Evolutionary conservation across 1,284 basidiomycete genomes (phyloP).

Genomic region (Ganoderma leucocontextum): DNA sequence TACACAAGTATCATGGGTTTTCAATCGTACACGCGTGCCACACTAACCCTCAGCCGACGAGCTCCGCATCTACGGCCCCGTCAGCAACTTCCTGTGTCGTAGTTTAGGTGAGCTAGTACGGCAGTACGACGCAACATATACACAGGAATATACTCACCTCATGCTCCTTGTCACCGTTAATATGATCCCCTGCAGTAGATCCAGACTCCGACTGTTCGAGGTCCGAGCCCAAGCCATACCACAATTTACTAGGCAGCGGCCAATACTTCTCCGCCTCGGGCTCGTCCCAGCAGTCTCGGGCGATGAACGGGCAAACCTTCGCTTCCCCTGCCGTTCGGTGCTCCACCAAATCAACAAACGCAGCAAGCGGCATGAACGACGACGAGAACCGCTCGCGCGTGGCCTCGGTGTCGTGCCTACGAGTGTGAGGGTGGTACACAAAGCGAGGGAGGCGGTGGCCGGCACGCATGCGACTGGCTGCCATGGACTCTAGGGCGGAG

Average conservation of each 20-base stretch:
- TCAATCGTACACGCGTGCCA: too few relatives aligned
- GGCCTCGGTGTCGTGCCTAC: neutral
- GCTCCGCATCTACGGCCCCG: too few relatives aligned
- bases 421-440: neutral
- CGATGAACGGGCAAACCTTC: neutral
- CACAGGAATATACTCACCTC: neutral
- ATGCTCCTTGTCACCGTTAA: neutral
- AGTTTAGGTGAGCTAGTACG: too few relatives aligned
- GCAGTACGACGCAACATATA: too few relatives aligned
- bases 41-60: too few relatives aligned
- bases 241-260: neutral
- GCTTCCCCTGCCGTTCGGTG: neutral
- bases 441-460: neutral
- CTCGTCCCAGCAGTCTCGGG: neutral
- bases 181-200: neutral
- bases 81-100: too few relatives aligned
- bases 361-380: neutral
- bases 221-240: neutral
- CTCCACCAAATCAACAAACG: neutral
- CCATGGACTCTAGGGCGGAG: neutral
- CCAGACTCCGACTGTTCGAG: neutral
- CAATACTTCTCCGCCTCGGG: slow-evolving; percentile 4
- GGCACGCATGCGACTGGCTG: neutral
- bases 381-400: neutral
- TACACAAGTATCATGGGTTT: too few relatives aligned